A percentile compares a stretch with the other conserved stretches of the same genome.
Conservation (phyloP, 2,329 filamentous ascomycete species). For the Fusarium citri region DNA sequence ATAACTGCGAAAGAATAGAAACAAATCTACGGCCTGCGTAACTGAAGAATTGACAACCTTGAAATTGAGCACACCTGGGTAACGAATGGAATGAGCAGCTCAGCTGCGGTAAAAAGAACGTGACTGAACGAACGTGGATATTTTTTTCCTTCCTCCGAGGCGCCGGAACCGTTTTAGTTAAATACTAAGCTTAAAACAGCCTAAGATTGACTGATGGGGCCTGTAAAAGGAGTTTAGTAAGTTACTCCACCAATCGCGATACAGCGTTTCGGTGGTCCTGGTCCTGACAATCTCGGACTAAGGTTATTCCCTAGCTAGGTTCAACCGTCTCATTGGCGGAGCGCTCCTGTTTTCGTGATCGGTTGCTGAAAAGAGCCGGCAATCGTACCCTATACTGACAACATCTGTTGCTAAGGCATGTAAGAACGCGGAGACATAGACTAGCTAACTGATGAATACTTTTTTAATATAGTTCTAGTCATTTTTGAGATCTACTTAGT, state of each 20-base stretch:
- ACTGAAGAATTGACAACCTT: rapidly evolving
- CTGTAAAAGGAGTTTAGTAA: neutral
- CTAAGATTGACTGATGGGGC: neutral
- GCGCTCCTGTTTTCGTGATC: rapidly evolving
- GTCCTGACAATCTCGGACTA: constrained; percentile 7
- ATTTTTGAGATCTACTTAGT: rapidly evolving
- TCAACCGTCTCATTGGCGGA: neutral
- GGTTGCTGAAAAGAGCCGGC: neutral
- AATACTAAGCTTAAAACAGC: constrained; percentile 6
- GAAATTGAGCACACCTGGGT: neutral
- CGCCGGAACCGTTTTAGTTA: neutral
- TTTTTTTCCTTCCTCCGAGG: neutral
- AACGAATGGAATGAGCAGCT: neutral
- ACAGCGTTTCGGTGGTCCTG: rapidly evolving
- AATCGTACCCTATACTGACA: neutral
- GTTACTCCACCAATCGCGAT: constrained; percentile 12
- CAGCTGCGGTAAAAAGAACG: neutral
- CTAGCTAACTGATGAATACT: neutral
- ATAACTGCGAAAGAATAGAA: rapidly evolving
- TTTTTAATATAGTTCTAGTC: rapidly evolving
- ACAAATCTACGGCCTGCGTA: neutral
- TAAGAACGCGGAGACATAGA: neutral
- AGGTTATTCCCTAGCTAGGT: neutral
- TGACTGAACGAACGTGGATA: constrained; percentile 1
- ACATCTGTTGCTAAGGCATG: neutral